These are phyloP conservation scores for Xylariaceae sp. DNA, from an alignment of 2,329 filamentous ascomycete genomes.

Conservation along the genomic window DNA sequence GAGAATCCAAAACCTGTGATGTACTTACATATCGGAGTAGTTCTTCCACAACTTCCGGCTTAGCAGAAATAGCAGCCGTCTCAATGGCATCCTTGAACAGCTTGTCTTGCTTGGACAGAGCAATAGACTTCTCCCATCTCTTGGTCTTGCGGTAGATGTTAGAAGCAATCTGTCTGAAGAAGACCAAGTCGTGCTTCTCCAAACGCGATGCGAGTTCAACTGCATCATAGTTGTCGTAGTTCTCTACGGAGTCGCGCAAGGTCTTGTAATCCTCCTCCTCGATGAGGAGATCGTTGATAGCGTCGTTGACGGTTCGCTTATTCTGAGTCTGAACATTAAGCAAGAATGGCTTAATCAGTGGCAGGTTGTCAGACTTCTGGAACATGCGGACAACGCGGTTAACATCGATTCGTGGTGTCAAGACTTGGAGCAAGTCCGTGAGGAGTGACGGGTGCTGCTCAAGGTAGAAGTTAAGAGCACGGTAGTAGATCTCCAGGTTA, in stretches of 20 bases:
- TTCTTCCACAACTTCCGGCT: slow-evolving; percentile 90
- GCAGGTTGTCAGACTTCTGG: slow-evolving; percentile 95
- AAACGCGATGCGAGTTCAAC: slow-evolving; percentile 86
- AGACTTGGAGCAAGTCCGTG: slow-evolving; percentile 87
- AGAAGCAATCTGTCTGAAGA: slow-evolving; percentile 98
- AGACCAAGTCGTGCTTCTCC: slow-evolving; percentile 96
- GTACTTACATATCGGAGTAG: slow-evolving; percentile 89
- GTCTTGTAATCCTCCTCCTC: slow-evolving; percentile 99
- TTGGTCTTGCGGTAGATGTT: slow-evolving; percentile 99
- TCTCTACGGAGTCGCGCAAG: slow-evolving; percentile 91
- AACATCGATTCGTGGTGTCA: slow-evolving; percentile 93
- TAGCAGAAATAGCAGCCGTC: slow-evolving; percentile 86
- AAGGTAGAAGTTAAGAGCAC: slow-evolving; percentile 92
- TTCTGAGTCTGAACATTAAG: slow-evolving; percentile 95
- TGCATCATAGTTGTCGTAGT: slow-evolving; percentile 98
- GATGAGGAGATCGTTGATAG: slow-evolving; percentile 94
- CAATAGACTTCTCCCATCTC: slow-evolving; percentile 98
- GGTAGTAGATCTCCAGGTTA: slow-evolving; percentile 98
- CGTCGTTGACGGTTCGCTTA: slow-evolving; percentile 96
- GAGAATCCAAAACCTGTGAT: background rate
- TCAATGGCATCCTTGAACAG: slow-evolving; percentile 99
- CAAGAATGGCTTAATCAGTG: slow-evolving; percentile 97
- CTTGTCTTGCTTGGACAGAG: slow-evolving; percentile 97
- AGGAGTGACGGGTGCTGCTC: slow-evolving; percentile 93
- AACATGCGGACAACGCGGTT: slow-evolving; percentile 99